These are phyloP conservation scores for Cicer cuneatum DNA, from an alignment of 306 rosid genomes.

Conservation along the genomic window DNA sequence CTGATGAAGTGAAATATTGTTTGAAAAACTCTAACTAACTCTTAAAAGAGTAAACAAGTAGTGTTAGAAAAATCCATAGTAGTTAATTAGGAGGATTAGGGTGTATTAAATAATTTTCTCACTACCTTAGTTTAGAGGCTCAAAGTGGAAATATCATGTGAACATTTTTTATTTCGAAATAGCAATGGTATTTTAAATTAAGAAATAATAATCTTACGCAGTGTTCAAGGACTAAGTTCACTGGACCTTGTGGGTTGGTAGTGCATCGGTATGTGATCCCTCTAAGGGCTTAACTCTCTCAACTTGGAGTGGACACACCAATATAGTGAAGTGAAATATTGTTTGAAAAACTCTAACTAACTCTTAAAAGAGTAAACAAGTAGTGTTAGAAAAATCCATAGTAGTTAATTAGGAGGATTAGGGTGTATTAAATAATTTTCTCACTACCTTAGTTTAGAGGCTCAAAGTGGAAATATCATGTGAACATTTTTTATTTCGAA, in stretches of 20 bases:
- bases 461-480: constrained; percentile 20
- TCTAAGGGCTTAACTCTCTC: too few species aligned
- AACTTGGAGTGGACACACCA: background rate
- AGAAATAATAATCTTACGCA: constrained; percentile 10
- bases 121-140: constrained; percentile 43
- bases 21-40: background rate
- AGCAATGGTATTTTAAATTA: background rate
- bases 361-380: constrained; percentile 12
- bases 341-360: background rate
- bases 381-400: constrained; percentile 41
- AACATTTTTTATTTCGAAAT: too few species aligned
- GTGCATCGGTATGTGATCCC: background rate
- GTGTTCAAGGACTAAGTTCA: too few species aligned
- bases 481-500: too few species aligned
- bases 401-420: constrained; percentile 27
- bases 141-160: constrained; percentile 19
- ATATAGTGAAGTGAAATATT: too few species aligned
- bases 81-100: constrained; percentile 31
- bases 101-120: constrained; percentile 1
- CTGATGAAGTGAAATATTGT: background rate
- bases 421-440: constrained; percentile 17
- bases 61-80: constrained; percentile 39
- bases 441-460: constrained; percentile 43
- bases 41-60: constrained; percentile 26
- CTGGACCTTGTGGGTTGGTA: too few species aligned